These are phyloP conservation scores for Fusarium proliferatum DNA, from an alignment of 2,329 filamentous ascomycete species.

Conservation along the genomic window DNA sequence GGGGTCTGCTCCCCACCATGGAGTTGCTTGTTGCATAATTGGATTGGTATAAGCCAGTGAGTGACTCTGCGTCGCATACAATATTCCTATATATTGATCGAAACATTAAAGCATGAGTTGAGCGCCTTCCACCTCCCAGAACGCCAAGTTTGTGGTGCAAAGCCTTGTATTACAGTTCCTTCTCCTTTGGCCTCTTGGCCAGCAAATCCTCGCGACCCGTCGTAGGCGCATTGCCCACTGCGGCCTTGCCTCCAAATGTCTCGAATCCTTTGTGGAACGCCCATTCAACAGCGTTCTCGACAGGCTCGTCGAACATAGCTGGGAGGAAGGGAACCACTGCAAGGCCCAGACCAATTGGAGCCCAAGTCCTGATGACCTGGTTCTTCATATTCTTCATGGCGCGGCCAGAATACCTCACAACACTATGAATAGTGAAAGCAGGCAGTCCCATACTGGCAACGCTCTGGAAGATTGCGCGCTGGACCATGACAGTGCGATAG, in stretches of 20 bases:
- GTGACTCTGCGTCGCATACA: not conserved
- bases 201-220: conserved; percentile 62
- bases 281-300: conserved; percentile 93
- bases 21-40: not conserved
- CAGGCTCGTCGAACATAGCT: conserved; percentile 87
- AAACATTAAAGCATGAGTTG: conserved; percentile 35
- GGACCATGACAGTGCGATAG: conserved; percentile 89
- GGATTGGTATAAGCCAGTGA: not conserved
- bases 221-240: conserved; percentile 65
- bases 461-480: conserved; percentile 90
- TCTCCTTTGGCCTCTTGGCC: conserved; percentile 56
- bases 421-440: conserved; percentile 91
- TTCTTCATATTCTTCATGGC: conserved; percentile 89
- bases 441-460: conserved; percentile 94
- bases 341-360: conserved; percentile 86
- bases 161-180: conserved; percentile 53
- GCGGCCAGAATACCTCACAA: conserved; percentile 87
- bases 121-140: conserved; percentile 31
- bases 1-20: conserved; percentile 28
- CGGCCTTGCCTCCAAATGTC: conserved; percentile 71
- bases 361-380: conserved; percentile 80
- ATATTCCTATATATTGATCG: not conserved
- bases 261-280: conserved; percentile 85
- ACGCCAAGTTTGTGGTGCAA: conserved; percentile 27
- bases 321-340: conserved; percentile 85